These are phyloP conservation scores for Penicillium sp. DNA, from an alignment of 2,329 filamentous ascomycete genomes.

Conservation along the genomic window DNA sequence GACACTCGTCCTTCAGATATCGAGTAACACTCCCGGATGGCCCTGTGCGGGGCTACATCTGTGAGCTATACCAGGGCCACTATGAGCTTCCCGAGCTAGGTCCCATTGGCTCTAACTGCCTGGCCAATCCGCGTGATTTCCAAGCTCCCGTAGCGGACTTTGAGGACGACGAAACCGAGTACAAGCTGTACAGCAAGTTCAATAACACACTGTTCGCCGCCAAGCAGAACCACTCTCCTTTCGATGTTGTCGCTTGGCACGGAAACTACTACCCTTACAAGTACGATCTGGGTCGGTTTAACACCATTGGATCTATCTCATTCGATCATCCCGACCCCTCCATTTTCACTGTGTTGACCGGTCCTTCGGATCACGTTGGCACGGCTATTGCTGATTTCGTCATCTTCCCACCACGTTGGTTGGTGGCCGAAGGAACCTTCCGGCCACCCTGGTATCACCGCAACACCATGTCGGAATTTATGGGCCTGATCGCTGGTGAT, in stretches of 20 bases:
- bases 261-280: constrained; percentile 80
- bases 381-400: constrained; percentile 68
- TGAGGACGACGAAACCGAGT: constrained; percentile 58
- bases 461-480: constrained; percentile 67
- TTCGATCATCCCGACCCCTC: constrained; percentile 78
- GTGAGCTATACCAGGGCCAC: constrained; percentile 73
- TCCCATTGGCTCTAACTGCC: constrained; percentile 71
- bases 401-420: constrained; percentile 66
- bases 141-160: constrained; percentile 71
- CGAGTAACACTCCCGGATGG: constrained; percentile 66
- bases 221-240: constrained; percentile 69
- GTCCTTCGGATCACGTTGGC: constrained; percentile 57
- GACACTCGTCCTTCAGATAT: constrained; percentile 48
- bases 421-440: constrained; percentile 63
- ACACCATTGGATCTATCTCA: constrained; percentile 70
- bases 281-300: constrained; percentile 78
- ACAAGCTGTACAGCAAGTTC: constrained; percentile 65
- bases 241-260: constrained; percentile 80
- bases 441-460: constrained; percentile 66
- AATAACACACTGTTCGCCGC: constrained; percentile 68
- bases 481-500: constrained; percentile 63
- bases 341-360: constrained; percentile 71
- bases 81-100: constrained; percentile 72
- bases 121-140: constrained; percentile 77
- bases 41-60: constrained; percentile 70